Percentiles rank a stretch among this genome's conserved stretches.
These are phyloP conservation scores for Laguncularia racemosa DNA, from an alignment of 345 rosid species.

Conservation along the genomic window DNA sequence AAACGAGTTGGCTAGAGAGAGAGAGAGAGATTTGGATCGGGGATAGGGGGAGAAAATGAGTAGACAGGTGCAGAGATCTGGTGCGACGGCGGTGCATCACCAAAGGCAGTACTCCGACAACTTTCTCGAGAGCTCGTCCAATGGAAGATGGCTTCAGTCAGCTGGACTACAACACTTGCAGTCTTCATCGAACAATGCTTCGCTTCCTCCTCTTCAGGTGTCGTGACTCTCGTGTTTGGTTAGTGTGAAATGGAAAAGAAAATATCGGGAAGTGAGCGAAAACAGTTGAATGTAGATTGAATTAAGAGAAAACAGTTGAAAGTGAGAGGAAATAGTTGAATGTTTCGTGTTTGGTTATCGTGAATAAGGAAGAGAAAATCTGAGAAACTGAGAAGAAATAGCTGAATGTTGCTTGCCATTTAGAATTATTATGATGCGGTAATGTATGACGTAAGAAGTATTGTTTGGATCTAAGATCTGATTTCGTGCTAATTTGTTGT, in stretches of 20 bases:
- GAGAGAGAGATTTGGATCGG: conserved; percentile 2
- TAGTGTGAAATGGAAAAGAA: not conserved
- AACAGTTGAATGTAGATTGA: not conserved
- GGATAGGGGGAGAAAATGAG: conserved; percentile 14
- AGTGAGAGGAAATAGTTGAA: too few relatives aligned
- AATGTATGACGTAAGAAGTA: too few relatives aligned
- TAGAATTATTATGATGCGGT: too few relatives aligned
- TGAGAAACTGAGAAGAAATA: too few relatives aligned
- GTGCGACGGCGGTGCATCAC: conserved; percentile 61
- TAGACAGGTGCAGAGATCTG: conserved; percentile 80
- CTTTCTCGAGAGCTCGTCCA: conserved; percentile 64
- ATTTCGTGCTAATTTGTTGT: too few relatives aligned
- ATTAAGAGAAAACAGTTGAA: too few relatives aligned
- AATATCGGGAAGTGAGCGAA: not conserved
- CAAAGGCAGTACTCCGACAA: conserved; percentile 82
- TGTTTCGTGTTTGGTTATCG: too few relatives aligned
- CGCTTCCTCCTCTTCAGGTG: conserved; percentile 55
- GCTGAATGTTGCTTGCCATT: too few relatives aligned
- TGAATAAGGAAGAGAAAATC: too few relatives aligned
- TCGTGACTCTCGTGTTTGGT: not conserved
- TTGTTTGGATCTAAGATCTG: too few relatives aligned
- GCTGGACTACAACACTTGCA: conserved; percentile 86
- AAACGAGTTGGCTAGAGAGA: not conserved
- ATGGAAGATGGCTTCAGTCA: conserved; percentile 92
- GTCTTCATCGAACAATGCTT: conserved; percentile 23